A percentile compares a stretch with the other conserved stretches of the same genome.
These are phyloP conservation scores for Porodaedalea pini DNA, from an alignment of 1,284 basidiomycete genomes.

Conservation along the genomic window DNA sequence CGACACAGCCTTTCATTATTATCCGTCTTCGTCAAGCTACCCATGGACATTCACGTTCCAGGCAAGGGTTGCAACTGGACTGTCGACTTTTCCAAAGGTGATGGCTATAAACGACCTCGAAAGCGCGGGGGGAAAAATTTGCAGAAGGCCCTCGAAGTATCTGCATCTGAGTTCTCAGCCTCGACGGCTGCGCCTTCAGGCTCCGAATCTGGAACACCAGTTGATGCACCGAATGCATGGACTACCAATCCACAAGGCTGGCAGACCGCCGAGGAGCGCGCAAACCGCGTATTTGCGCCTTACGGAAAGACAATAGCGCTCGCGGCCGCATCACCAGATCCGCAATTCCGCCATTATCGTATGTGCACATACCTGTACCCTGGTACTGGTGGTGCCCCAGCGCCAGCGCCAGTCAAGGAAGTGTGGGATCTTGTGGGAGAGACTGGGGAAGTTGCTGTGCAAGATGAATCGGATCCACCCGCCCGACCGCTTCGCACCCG, in stretches of 20 bases:
- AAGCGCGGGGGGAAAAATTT: slow-evolving; percentile 40
- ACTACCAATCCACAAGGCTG: neutral
- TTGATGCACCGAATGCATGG: neutral
- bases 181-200: neutral
- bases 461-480: too few relatives aligned
- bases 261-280: slow-evolving; percentile 4
- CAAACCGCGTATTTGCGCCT: slow-evolving; percentile 2
- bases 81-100: slow-evolving; percentile 53
- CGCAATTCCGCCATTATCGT: slow-evolving; percentile 15
- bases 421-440: neutral
- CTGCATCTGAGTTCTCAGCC: neutral
- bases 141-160: neutral
- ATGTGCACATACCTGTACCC: slow-evolving; percentile 18
- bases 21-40: slow-evolving; percentile 69
- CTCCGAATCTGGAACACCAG: neutral
- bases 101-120: slow-evolving; percentile 61
- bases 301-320: neutral
- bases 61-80: slow-evolving; percentile 75
- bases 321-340: slow-evolving; percentile 1
- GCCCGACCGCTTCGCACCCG: too few relatives aligned
- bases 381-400: neutral
- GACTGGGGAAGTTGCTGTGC: neutral
- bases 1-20: slow-evolving; percentile 86
- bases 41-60: slow-evolving; percentile 61
- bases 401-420: neutral